Evolutionary conservation across 768 basidiomycete genomes (phyloP).

Genomic region (Hemileccinum rubropunctum): DNA sequence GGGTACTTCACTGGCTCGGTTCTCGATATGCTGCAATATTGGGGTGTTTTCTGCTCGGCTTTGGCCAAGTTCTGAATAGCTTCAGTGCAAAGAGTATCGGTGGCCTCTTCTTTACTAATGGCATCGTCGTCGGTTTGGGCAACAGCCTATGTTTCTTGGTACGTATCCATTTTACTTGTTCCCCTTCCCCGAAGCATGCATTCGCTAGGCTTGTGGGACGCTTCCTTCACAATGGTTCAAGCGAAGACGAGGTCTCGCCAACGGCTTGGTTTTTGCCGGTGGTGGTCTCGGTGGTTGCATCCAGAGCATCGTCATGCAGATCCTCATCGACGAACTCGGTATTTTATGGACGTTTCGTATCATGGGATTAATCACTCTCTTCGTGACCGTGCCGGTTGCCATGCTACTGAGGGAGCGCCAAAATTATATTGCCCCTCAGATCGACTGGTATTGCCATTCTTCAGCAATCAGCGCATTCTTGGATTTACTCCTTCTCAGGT

Average conservation of each 20-base stretch:
- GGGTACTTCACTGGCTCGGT: conserved; percentile 31
- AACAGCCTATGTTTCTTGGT: conserved; percentile 27
- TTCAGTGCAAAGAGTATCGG: conserved; percentile 20
- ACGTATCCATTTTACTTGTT: not conserved
- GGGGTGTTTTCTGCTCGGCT: conserved; percentile 28
- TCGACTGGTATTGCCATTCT: conserved; percentile 21
- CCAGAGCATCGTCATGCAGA: conserved; percentile 27
- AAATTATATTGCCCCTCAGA: conserved; percentile 11
- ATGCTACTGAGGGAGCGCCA: conserved; percentile 26
- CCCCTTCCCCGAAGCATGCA: not conserved
- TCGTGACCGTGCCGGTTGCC: conserved; percentile 26
- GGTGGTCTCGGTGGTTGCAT: conserved; percentile 33
- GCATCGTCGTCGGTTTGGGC: conserved; percentile 29
- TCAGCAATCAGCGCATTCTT: not conserved
- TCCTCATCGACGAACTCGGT: conserved; percentile 27
- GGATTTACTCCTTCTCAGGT: conserved; percentile 15
- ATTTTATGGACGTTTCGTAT: conserved; percentile 33
- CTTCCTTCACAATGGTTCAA: conserved; percentile 37
- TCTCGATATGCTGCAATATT: conserved; percentile 26
- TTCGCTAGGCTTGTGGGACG: conserved; percentile 26
- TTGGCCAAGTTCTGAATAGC: conserved; percentile 28
- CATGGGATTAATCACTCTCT: conserved; percentile 27
- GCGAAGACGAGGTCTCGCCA: conserved; percentile 31
- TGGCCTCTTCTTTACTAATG: conserved; percentile 30
- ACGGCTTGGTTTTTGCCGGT: conserved; percentile 33